Percentiles rank a stretch among this genome's conserved stretches.
Conservation (phyloP, 768 basidiomycete species). For the Kwoniella newhampshirensis region DNA sequence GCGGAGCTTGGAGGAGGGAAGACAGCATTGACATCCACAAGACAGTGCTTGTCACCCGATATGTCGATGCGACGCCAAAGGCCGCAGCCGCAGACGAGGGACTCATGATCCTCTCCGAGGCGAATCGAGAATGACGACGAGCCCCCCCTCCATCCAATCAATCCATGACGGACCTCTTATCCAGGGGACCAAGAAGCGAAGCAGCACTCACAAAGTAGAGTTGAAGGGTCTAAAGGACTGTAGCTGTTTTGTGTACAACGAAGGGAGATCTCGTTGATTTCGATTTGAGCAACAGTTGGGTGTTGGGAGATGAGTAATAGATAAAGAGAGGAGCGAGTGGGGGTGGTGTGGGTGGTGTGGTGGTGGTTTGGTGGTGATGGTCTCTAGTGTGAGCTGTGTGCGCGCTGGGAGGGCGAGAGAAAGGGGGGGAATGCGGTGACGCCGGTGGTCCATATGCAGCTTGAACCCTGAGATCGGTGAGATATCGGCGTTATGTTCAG, state of each 20-base stretch:
- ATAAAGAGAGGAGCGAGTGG: slow-evolving; percentile 2
- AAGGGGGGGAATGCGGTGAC: slow-evolving; percentile 6
- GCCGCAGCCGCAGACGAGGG: no score
- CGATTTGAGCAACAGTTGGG: neutral
- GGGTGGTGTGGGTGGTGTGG: neutral
- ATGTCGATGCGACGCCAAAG: no score
- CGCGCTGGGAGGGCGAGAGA: neutral
- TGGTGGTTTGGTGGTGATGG: no score
- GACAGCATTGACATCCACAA: no score
- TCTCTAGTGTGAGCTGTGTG: slow-evolving; percentile 1
- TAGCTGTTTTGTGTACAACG: neutral
- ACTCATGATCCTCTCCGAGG: no score
- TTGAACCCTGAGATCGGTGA: no score
- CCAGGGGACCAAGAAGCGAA: slow-evolving; percentile 37
- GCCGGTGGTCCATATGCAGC: neutral
- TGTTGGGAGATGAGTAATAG: slow-evolving; percentile 5
- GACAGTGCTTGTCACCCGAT: no score
- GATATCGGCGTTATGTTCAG: neutral
- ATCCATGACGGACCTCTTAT: slow-evolving; percentile 8
- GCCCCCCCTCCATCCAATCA: neutral
- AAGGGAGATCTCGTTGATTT: neutral
- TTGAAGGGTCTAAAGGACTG: neutral
- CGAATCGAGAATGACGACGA: no score
- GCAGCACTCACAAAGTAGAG: neutral
- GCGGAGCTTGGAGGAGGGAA: no score